Evolutionary conservation across 2,329 filamentous ascomycete species (phyloP).

Genomic region (Xylariaceae sp.): DNA sequence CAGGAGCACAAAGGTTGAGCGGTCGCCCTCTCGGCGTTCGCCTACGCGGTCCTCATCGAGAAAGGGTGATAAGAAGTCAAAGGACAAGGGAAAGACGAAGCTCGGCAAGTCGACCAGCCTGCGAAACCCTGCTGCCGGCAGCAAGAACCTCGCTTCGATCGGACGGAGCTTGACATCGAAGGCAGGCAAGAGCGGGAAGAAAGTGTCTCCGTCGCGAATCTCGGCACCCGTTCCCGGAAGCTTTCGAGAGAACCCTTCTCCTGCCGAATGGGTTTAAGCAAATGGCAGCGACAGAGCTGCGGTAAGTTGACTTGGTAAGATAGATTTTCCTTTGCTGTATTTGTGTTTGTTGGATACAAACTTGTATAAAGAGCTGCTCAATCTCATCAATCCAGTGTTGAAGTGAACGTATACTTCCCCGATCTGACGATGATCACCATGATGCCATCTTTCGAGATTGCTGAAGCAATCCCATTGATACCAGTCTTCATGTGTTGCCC

Average conservation of each 20-base stretch:
- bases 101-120: neutral
- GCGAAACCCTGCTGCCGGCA: neutral
- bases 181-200: neutral
- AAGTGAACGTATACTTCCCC: too few relatives aligned
- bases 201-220: neutral
- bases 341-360: too few relatives aligned
- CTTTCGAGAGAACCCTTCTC: neutral
- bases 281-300: neutral
- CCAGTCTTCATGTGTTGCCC: too few relatives aligned
- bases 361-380: too few relatives aligned
- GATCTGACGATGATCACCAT: too few relatives aligned
- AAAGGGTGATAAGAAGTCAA: too few relatives aligned
- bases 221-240: neutral
- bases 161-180: neutral
- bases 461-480: too few relatives aligned
- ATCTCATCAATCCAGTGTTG: too few relatives aligned
- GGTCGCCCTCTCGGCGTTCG: neutral
- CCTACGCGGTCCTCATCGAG: too few relatives aligned
- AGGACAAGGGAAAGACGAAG: neutral
- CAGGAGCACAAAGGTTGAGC: neutral
- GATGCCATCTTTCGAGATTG: too few relatives aligned
- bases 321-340: neutral
- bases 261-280: neutral
- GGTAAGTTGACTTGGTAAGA: neutral
- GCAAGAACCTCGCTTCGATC: neutral